A percentile compares a stretch with the other conserved stretches of the same genome.
Conservation (phyloP, 2,329 filamentous ascomycete species). For the Fusarium nisikadoi region DNA sequence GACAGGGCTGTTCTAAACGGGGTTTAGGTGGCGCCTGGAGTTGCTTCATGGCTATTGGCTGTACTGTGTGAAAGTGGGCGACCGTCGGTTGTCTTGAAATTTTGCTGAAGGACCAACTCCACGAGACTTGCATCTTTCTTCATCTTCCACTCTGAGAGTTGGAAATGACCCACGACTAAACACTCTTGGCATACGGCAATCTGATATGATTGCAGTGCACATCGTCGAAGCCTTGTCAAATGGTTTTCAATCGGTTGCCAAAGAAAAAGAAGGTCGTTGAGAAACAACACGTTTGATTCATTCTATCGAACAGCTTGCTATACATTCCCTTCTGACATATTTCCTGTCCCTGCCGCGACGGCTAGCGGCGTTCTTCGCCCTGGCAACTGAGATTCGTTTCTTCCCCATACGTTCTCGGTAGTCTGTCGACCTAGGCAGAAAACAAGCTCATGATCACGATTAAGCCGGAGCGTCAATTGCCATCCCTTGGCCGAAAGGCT, state of each 20-base stretch:
- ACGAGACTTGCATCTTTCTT: constrained; percentile 14
- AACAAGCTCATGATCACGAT: constrained; percentile 81
- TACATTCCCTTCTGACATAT: constrained; percentile 17
- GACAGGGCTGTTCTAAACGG: constrained; percentile 31
- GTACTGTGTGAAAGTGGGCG: constrained; percentile 25
- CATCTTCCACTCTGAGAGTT: constrained; percentile 15
- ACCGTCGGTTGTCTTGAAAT: constrained; percentile 33
- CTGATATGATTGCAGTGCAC: background rate
- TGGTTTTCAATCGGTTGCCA: background rate
- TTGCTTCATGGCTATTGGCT: constrained; percentile 37
- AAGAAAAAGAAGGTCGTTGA: background rate
- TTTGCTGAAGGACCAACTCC: constrained; percentile 22
- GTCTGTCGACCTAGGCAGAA: constrained; percentile 80
- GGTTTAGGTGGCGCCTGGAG: constrained; percentile 18
- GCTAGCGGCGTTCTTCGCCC: constrained; percentile 57
- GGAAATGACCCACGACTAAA: background rate
- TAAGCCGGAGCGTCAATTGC: constrained; percentile 98
- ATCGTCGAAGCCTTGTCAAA: background rate
- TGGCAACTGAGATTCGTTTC: constrained; percentile 70
- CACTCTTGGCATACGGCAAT: background rate
- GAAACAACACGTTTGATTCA: constrained; percentile 1
- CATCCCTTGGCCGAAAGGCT: constrained; percentile 81
- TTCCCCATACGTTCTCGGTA: constrained; percentile 81
- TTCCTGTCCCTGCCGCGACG: constrained; percentile 62
- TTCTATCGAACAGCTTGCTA: constrained; percentile 23